Evolutionary conservation across 179 eudicot species (phyloP), one percentile per base, ranked within the genome.

Genomic region (Patellifolia procumbens): DNA sequence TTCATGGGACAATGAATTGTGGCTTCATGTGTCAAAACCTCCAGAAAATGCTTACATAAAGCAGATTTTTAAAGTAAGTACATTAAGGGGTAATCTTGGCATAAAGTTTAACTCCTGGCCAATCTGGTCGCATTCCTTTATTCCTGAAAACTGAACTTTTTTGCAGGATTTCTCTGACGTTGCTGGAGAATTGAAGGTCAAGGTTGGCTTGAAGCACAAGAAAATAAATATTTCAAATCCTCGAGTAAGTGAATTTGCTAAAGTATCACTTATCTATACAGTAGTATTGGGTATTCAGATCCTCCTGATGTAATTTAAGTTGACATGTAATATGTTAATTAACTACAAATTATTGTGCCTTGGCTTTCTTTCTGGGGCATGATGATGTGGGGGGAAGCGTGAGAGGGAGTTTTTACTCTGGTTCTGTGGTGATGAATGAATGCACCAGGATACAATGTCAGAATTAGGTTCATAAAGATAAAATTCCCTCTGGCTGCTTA

Each of bases 1-100:
- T 64, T 91, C 98, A 63, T 74, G 70, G 78, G 85, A 86, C 74
- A 84, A 92, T 74, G 92, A 89, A 49, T 80, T 94, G 81, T 91
- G 91, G 92, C 79, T 94, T 74, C 98, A 94, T 86, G 98, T 94
- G 65, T 94, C 98, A 16, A 94, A 94, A 82, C 98, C 98, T 86
- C 97, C 98, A 28, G 98, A 94, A 76, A 92, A 94, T 91, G 88
- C 93, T 59, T 86, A 88, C 83, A 84, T 94, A 58, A 92, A 92
- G 79, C 97, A 92, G 82, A 89, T 94, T 62, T 94, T 88, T 79
- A 90, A 91, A 76, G 98, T 90, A 86, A 76, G 73, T 73, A 69
- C 68, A 53, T 51, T 31, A 45, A 26, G 26, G 43, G 46, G 16
- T 28, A n/a, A 26, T 12, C 6, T 29, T 55, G 46, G 34, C 22